Base-by-base conservation (phyloP, 768 basidiomycete genomes). In the Leccinum variicolor region DNA sequence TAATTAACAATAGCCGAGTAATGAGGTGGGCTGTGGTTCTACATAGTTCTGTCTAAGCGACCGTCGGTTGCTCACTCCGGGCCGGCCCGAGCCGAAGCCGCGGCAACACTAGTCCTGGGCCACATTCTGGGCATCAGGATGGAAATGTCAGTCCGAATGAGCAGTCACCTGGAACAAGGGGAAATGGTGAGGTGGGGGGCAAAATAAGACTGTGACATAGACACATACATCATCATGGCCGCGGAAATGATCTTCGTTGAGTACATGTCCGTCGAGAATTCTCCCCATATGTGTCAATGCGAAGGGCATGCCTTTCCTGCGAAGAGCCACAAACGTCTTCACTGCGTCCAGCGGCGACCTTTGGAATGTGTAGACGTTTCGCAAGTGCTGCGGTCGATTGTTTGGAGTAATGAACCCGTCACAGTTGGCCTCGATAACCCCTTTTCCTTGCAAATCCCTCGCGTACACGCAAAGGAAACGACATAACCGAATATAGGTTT, bases 221-320 rank as follows among this genome's bases (percentile, higher is more conserved):
- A n/a, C 17, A 41, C 23, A 15, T 47, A 47, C 46, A 17, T 47
- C 23, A 36, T 61, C 54, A 34, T 3, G 0, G 11, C 1, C 26
- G 26, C 31, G 9, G 23, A 62, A 63, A 54, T 63, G 53, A 1
- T 26, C 55, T 51, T 59, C 50, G 0, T 56, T 59, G 31, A 77
- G 58, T 3, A 59, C 21, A 26, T 63, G 63, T 25, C 64, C 70
- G 43, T 69, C 59, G 23, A 81, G 49, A 34, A 80, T 67, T 50
- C 73, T 72, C 4, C 80, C 79, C 62, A 79, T 62, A 57, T 81
- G 77, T 4, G 79, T 79, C 28, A 51, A 51, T n/a, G 60, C 48
- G 58, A 7, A 26, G 26, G 26, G 26, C 26, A 26, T 26, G 23
- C 23, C 23, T 23, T 23, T 23, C 23, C 23, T 23, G 23, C 23